These are phyloP conservation scores for Lophium mytilinum DNA, from an alignment of 495 filamentous ascomycete species.

Conservation along the genomic window DNA sequence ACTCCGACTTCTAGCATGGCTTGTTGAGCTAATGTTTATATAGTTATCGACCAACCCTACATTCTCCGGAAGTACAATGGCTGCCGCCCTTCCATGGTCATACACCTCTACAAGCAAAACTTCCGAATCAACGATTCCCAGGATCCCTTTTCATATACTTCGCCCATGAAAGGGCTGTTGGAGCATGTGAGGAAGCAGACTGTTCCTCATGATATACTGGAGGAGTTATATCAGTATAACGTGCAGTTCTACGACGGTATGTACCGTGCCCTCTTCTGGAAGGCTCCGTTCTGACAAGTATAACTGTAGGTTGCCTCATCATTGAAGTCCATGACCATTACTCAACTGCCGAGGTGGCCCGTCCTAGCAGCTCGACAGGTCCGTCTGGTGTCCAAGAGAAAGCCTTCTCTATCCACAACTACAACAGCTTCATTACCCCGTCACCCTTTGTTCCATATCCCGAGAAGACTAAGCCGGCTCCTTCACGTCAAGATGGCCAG, in stretches of 20 bases:
- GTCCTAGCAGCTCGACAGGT: slow-evolving; percentile 36
- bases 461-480: slow-evolving; percentile 36
- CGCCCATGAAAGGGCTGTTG: slow-evolving; percentile 77
- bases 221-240: slow-evolving; percentile 54
- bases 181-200: slow-evolving; percentile 63
- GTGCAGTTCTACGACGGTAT: slow-evolving; percentile 88
- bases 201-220: slow-evolving; percentile 66
- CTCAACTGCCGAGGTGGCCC: slow-evolving; percentile 50
- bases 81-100: slow-evolving; percentile 66
- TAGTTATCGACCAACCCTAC: slow-evolving; percentile 50
- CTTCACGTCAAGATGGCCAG: slow-evolving; percentile 34
- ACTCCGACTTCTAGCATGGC: neutral
- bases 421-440: slow-evolving; percentile 77
- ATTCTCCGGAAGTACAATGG: slow-evolving; percentile 78
- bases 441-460: slow-evolving; percentile 79
- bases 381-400: slow-evolving; percentile 51
- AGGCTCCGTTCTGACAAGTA: neutral
- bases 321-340: slow-evolving; percentile 84
- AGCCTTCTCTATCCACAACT: slow-evolving; percentile 84
- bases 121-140: slow-evolving; percentile 95
- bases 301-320: slow-evolving; percentile 68
- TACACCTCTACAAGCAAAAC: slow-evolving; percentile 77
- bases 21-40: neutral
- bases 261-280: neutral
- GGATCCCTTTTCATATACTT: slow-evolving; percentile 81